These are phyloP conservation scores for Botrytis pseudocinerea DNA, from an alignment of 2,329 filamentous ascomycete species.

Conservation along the genomic window DNA sequence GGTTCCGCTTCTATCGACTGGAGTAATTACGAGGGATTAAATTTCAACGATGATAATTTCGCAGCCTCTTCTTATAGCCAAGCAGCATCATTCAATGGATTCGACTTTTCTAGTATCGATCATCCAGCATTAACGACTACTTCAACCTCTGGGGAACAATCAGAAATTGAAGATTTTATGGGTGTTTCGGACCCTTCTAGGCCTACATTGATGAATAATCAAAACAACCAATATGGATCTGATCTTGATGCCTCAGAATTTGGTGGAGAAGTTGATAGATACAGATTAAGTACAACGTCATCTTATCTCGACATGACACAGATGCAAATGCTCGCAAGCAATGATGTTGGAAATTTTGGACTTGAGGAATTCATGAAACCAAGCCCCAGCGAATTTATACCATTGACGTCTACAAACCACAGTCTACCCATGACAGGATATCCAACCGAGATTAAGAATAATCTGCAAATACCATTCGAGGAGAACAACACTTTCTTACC, in stretches of 20 bases:
- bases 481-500: constrained; percentile 41
- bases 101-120: constrained; percentile 57
- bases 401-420: constrained; percentile 26
- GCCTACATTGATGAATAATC: constrained; percentile 45
- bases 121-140: constrained; percentile 57
- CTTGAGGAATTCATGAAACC: constrained; percentile 57
- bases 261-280: constrained; percentile 48
- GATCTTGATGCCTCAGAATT: constrained; percentile 44
- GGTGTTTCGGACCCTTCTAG: constrained; percentile 43
- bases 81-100: constrained; percentile 53
- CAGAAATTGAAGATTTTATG: constrained; percentile 62
- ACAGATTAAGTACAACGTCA: constrained; percentile 51
- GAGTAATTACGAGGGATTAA: constrained; percentile 54
- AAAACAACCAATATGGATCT: constrained; percentile 44
- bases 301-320: constrained; percentile 52
- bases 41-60: constrained; percentile 52
- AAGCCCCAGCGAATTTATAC: constrained; percentile 26
- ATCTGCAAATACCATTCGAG: constrained; percentile 45
- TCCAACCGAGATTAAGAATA: constrained; percentile 45
- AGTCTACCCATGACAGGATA: constrained; percentile 31
- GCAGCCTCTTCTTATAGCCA: constrained; percentile 57
- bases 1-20: constrained; percentile 57
- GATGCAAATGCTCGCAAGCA: constrained; percentile 46
- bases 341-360: constrained; percentile 53
- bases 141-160: constrained; percentile 66